Evolutionary conservation across 2,329 filamentous ascomycete genomes (phyloP), one percentile per base, ranked within the genome.

Genomic region (Fusarium globosum): DNA sequence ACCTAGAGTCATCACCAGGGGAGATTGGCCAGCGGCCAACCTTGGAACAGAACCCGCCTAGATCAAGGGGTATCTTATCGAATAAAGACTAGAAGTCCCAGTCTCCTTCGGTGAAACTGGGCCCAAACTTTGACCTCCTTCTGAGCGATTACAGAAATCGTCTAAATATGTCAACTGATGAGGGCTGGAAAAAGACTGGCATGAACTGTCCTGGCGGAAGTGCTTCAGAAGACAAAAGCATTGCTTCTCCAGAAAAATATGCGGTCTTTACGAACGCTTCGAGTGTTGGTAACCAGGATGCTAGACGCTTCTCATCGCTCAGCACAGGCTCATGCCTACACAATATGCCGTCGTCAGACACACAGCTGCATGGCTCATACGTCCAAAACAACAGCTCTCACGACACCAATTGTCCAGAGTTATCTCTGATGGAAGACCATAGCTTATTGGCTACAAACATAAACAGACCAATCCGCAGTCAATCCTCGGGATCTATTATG

Each of bases 401-500:
- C 20, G 39, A 51, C 16, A 30, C 55, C 20, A 49, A 38, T 36
- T 68, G 61, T 6, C 68, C 71, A 48, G 38, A 43, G 18, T 71
- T 70, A 16, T 42, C 51, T 26, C 26, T 48, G 12, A 38, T 61
- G n/a, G 30, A n/a, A 12, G 7, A 59, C 45, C 26, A 28, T 41
- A 66, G 14, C 48, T n/a, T 53, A 20, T 52, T 52, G 48, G 36
- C 36, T 35, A 45, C 46, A 23, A 71, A 66, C 33, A 53, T 36
- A 33, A 51, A 36, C 36, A 61, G 46, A 21, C 69, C 77, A 28
- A 53, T 61, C 14, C 74, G 77, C 23, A 78, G 72, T 36, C 77
- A 65, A 12, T 79, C 81, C 21, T 69, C 77, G 13, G 71, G 73
- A 35, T 79, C 80, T 16, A 60, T 81, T 2, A 60, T 82, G 21